These are phyloP conservation scores for Sphagnum tenellum DNA, from an alignment of 225 moss, liverwort and hornwort species.

Conservation along the genomic window DNA sequence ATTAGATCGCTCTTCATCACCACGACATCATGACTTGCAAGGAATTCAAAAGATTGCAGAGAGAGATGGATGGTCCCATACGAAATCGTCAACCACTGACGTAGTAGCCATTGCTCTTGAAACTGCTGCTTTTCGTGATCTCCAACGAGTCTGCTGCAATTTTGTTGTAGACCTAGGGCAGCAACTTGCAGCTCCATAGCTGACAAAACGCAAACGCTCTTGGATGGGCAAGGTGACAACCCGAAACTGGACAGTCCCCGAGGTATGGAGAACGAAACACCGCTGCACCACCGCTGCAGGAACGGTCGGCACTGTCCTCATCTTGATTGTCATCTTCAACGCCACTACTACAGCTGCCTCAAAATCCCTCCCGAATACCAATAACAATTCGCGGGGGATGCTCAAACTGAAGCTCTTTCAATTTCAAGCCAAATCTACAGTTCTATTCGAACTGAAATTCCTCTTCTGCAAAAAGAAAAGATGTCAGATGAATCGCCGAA, in stretches of 20 bases:
- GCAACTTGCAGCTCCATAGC: neutral
- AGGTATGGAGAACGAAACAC: slow-evolving; percentile 6
- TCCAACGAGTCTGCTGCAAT: neutral
- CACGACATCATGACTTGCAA: neutral
- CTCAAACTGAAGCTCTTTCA: too few species aligned
- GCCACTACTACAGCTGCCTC: neutral
- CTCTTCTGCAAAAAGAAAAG: too few species aligned
- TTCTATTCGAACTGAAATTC: too few species aligned
- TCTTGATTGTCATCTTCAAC: slow-evolving; percentile 11
- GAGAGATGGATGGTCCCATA: slow-evolving; percentile 1
- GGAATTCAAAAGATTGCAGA: neutral
- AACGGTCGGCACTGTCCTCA: slow-evolving; percentile 7
- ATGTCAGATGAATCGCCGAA: too few species aligned
- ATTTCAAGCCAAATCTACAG: too few species aligned
- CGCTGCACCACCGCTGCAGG: slow-evolving; percentile 12
- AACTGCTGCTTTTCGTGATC: slow-evolving; percentile 1
- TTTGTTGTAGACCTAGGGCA: neutral
- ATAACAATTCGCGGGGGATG: too few species aligned
- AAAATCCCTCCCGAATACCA: too few species aligned
- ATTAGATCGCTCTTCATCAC: too few species aligned
- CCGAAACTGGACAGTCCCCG: slow-evolving; percentile 1
- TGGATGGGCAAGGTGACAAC: slow-evolving; percentile 6
- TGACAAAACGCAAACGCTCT: neutral
- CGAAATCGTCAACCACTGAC: slow-evolving; percentile 13
- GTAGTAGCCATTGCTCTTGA: slow-evolving; percentile 11